Percentiles rank a stretch among this genome's conserved stretches.
Evolutionary conservation across 192 early-diverging fungal species (phyloP).

Genomic region (Dimargaris cristalligena): DNA sequence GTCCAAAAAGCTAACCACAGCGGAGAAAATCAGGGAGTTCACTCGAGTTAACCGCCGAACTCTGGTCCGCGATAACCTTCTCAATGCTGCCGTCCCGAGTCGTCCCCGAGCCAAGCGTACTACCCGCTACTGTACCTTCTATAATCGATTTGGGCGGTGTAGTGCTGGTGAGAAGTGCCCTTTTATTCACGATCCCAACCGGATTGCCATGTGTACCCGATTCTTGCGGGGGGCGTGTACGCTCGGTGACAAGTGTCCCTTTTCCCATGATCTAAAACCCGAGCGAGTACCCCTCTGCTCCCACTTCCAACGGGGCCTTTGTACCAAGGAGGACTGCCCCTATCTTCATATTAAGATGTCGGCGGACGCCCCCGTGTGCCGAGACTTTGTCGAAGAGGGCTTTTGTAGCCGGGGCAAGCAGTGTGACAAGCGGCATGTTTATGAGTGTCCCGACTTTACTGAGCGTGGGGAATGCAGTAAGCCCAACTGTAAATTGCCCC

Average conservation of each 20-base stretch:
- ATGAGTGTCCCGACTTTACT: conserved; percentile 51
- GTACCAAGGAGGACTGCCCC: conserved; percentile 31
- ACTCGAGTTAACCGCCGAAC: not conserved
- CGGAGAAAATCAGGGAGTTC: no score
- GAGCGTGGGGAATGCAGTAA: conserved; percentile 37
- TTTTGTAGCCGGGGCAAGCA: conserved; percentile 35
- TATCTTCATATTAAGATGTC: conserved; percentile 40
- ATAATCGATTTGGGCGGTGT: conserved; percentile 15
- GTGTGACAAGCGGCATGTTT: conserved; percentile 44
- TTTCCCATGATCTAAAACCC: conserved; percentile 37
- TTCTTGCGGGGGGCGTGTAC: conserved; percentile 18
- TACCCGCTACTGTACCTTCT: conserved; percentile 6
- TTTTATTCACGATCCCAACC: conserved; percentile 29
- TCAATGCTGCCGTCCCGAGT: not conserved
- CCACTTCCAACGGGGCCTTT: conserved; percentile 47
- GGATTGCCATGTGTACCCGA: conserved; percentile 30
- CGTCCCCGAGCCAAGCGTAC: not conserved
- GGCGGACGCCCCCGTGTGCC: conserved; percentile 41
- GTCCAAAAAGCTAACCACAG: no score
- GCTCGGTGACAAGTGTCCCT: conserved; percentile 21
- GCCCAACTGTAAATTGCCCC: conserved; percentile 39
- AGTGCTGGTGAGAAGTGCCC: conserved; percentile 18
- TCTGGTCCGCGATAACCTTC: not conserved
- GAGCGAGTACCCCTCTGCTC: conserved; percentile 39
- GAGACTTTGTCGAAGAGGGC: conserved; percentile 41